Percentiles rank a stretch among this genome's conserved stretches.
Conservation (phyloP, 2,329 filamentous ascomycete species). For the Pezicula carpinea region DNA sequence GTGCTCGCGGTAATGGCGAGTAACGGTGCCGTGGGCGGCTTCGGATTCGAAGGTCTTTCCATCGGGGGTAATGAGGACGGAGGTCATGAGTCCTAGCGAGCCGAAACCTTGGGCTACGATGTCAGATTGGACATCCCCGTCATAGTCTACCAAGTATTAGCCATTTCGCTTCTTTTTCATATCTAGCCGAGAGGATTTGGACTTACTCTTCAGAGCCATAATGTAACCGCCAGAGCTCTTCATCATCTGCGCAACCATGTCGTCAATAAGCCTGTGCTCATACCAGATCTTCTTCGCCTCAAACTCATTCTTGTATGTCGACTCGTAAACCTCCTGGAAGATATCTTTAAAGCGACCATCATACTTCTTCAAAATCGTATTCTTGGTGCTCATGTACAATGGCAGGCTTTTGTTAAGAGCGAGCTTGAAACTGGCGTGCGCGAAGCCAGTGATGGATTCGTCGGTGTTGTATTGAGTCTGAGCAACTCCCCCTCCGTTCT, state of each 20-base stretch:
- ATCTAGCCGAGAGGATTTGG: not conserved
- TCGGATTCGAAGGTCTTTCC: slow-evolving; percentile 97
- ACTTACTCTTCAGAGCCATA: slow-evolving; percentile 95
- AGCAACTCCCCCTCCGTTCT: slow-evolving; percentile 78
- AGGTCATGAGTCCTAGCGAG: slow-evolving; percentile 97
- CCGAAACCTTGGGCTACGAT: slow-evolving; percentile 98
- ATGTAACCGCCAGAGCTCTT: slow-evolving; percentile 96
- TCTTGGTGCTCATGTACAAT: slow-evolving; percentile 99
- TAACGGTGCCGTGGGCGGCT: slow-evolving; percentile 97
- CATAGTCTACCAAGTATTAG: slow-evolving; percentile 67
- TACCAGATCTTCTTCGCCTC: slow-evolving; percentile 96
- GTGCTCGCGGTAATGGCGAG: slow-evolving; percentile 97
- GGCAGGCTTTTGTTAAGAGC: slow-evolving; percentile 81
- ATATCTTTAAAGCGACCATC: slow-evolving; percentile 99
- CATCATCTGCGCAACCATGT: slow-evolving; percentile 99
- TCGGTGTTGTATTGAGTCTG: slow-evolving; percentile 99
- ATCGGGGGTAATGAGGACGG: slow-evolving; percentile 91
- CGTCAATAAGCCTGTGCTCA: slow-evolving; percentile 97
- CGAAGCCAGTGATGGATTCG: slow-evolving; percentile 91
- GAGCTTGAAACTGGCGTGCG: slow-evolving; percentile 94
- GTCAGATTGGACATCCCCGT: slow-evolving; percentile 97
- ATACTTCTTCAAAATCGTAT: slow-evolving; percentile 99
- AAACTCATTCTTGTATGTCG: slow-evolving; percentile 80
- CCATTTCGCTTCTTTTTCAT: slow-evolving; percentile 1
- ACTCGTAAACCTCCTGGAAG: slow-evolving; percentile 95